Conservation (phyloP, 768 basidiomycete genomes). For the Paxillus rubicundulus region DNA sequence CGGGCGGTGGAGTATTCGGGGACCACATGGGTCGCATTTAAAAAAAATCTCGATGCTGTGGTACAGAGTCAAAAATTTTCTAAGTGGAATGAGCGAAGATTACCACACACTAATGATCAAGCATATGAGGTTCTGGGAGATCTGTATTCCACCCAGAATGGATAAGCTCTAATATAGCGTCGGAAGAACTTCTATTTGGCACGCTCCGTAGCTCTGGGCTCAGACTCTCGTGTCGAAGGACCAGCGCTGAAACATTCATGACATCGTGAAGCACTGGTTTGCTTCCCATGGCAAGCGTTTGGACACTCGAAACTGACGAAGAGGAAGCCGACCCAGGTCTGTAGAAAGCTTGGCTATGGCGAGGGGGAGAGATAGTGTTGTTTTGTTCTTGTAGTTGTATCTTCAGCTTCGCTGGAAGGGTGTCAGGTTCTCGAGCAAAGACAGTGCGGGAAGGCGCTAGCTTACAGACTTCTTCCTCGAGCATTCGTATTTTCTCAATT, state of each 20-base stretch:
- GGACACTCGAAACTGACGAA: constrained; percentile 18
- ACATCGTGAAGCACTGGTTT: constrained; percentile 1
- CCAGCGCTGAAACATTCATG: constrained; percentile 1
- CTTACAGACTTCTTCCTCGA: constrained; percentile 78
- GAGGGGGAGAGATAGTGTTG: constrained; percentile 27
- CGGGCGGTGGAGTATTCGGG: constrained; percentile 77
- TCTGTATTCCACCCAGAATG: constrained; percentile 85
- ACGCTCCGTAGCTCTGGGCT: constrained; percentile 49
- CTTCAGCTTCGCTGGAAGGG: constrained; percentile 56
- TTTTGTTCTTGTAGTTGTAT: constrained; percentile 57
- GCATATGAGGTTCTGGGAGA: constrained; percentile 68
- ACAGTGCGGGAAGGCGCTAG: constrained; percentile 7
- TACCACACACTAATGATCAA: constrained; percentile 71
- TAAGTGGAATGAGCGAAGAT: constrained; percentile 6
- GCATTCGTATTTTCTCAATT: constrained; percentile 69
- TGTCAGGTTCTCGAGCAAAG: constrained; percentile 10
- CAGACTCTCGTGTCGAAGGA: constrained; percentile 42
- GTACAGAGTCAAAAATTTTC: constrained; percentile 4
- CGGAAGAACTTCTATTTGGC: constrained; percentile 40
- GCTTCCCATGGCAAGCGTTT: constrained; percentile 6
- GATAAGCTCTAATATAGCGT: constrained; percentile 63
- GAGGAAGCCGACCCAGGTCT: constrained; percentile 23
- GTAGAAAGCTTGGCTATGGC: constrained; percentile 15
- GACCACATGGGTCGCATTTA: constrained; percentile 82
- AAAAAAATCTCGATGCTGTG: constrained; percentile 84